A percentile compares a stretch with the other conserved stretches of the same genome.
Evolutionary conservation across 257 asterid species (phyloP).

Genomic region (Scutellaria baicalensis): DNA sequence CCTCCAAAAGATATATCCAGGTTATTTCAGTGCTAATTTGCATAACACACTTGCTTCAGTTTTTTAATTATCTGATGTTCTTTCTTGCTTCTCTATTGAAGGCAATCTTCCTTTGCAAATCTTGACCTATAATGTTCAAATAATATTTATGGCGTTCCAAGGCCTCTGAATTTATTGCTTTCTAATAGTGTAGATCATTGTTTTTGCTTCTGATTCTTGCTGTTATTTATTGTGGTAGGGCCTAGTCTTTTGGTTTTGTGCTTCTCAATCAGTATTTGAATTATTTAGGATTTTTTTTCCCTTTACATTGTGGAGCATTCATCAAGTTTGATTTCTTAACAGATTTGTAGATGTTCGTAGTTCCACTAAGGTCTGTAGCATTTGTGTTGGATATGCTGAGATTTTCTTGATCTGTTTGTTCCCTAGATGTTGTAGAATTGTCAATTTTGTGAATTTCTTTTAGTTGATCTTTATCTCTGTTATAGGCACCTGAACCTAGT

Average conservation of each 20-base stretch:
- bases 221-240: not conserved
- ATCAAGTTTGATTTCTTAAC: not conserved
- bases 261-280: not conserved
- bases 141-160: not conserved
- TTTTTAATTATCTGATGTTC: not conserved
- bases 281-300: not conserved
- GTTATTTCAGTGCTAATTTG: slow-evolving; percentile 25
- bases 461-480: not conserved
- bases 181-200: not conserved
- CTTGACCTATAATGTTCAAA: not conserved
- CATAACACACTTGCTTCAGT: slow-evolving; percentile 8
- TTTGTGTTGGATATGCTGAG: not conserved
- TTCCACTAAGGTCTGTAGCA: not conserved
- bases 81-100: not conserved
- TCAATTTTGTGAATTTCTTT: not conserved
- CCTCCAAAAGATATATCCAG: slow-evolving; percentile 97
- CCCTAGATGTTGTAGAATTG: not conserved
- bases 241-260: not conserved
- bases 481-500: not conserved
- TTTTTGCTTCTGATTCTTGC: not conserved
- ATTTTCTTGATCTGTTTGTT: not conserved
- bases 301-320: not conserved
- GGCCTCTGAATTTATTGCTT: not conserved
- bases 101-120: not conserved
- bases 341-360: not conserved